Evolutionary conservation across 176 grass and related monocot species (phyloP), one percentile per base, ranked within the genome.

Genomic region (Triticum dicoccoides): DNA sequence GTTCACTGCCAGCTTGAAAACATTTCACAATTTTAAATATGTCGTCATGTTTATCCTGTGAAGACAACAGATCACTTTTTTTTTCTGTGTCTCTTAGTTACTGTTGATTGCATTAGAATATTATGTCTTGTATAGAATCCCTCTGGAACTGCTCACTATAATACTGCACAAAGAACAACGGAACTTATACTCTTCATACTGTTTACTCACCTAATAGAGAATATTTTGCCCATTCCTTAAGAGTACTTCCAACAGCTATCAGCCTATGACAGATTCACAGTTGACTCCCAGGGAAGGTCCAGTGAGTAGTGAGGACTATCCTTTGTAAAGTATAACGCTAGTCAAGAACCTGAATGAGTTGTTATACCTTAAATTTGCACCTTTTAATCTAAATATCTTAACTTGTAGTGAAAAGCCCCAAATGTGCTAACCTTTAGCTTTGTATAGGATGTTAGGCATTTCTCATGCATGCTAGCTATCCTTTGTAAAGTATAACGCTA

Each of bases 381-480:
- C n/a, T 66, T 35, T 67, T 66, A 49, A 47, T 47, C n/a, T 42
- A 64, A 63, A 63, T 80, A 80, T 80, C 12, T 80, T 79, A 79
- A 65, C 37, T 15, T 80, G 9, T 47, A 45, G 24, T 59, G 20
- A 59, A 59, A 21, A 59, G 20, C 5, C 44, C 9, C 65, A 45
- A 65, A 45, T 65, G 15, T 9, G 6, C 38, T 42, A 82, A 15
- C 33, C 17, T 52, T 82, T 65, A 82, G 51, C 25, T 82, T 49
- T 33, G 3, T 79, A 69, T 44, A 4, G 5, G 80, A 52, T 4
- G 21, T 21, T 59, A 41, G 1, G 45, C 30, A 69, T 82, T 71
- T 70, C 32, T 33, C 73, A 69, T 88, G 80, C 24, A 44, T 8
- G 5, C 2, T 34, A 77, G 33, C 8, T 25, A 29, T 29, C 29